phyloP scores from a whole-genome alignment of 768 basidiomycete species.

The Tylopilus rubrobrunneus region DNA sequence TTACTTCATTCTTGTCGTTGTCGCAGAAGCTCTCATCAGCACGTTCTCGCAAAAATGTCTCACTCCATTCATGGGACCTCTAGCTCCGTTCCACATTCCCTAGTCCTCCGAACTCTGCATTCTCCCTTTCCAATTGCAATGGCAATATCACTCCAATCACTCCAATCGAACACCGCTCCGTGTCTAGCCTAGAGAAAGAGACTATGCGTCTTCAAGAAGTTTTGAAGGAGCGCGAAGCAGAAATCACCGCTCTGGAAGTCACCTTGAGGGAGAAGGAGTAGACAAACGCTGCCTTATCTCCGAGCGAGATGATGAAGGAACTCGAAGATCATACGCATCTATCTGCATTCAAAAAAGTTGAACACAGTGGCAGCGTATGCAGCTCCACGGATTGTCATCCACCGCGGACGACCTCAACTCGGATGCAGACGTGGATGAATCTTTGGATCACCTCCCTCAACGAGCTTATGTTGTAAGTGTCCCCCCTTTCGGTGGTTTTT shows the following conservation, averaged over 20 bases:
- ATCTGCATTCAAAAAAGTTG: conserved; percentile 69
- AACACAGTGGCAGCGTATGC: conserved; percentile 68
- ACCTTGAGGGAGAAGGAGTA: conserved; percentile 40
- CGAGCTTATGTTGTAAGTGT: conserved; percentile 86
- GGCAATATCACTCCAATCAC: conserved; percentile 17
- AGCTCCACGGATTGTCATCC: conserved; percentile 40
- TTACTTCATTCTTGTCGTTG: conserved; percentile 91
- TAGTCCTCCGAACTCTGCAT: conserved; percentile 53
- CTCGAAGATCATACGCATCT: conserved; percentile 37
- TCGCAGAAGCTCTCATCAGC: conserved; percentile 95
- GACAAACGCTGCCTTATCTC: neutral
- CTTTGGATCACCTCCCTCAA: conserved; percentile 78
- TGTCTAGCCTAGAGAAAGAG: conserved; percentile 85
- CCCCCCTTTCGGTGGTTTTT: conserved; percentile 1
- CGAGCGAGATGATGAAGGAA: conserved; percentile 5
- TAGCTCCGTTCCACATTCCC: conserved; percentile 65
- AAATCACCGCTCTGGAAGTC: conserved; percentile 73
- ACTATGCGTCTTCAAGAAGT: conserved; percentile 95
- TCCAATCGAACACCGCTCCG: conserved; percentile 62
- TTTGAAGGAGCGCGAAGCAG: conserved; percentile 85
- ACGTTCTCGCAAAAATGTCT: conserved; percentile 80
- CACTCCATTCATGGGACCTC: conserved; percentile 71
- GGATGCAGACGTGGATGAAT: conserved; percentile 56
- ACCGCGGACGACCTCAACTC: conserved; percentile 22
- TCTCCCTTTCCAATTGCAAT: conserved; percentile 46